These are phyloP conservation scores for Claviceps arundinis DNA, from an alignment of 2,329 filamentous ascomycete genomes.

Conservation along the genomic window DNA sequence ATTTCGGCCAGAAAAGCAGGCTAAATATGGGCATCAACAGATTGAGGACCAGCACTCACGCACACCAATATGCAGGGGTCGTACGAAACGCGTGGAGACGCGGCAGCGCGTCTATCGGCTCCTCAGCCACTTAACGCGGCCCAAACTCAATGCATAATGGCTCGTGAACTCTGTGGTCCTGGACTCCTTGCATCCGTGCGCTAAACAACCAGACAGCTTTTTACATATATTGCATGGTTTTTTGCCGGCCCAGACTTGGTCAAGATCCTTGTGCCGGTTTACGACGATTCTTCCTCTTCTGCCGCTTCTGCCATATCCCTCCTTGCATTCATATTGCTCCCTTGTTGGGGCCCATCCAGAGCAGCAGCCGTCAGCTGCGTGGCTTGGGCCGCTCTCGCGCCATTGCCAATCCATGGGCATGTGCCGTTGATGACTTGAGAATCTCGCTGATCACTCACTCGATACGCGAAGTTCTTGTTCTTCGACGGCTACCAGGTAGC, in stretches of 20 bases:
- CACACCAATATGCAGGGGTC: background rate
- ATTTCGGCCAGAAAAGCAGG: background rate
- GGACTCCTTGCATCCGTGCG: background rate
- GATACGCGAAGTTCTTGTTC: background rate
- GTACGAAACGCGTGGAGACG: slow-evolving; percentile 6
- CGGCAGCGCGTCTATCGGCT: slow-evolving; percentile 3
- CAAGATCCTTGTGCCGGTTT: background rate
- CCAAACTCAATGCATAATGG: background rate
- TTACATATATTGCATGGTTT: background rate
- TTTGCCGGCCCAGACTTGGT: background rate
- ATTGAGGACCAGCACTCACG: background rate
- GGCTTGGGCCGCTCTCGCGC: slow-evolving; percentile 5
- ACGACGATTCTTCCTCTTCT: background rate
- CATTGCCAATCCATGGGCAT: slow-evolving; percentile 7
- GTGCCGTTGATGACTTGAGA: slow-evolving; percentile 2
- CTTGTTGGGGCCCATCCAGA: background rate
- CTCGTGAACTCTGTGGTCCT: background rate
- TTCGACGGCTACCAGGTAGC: background rate
- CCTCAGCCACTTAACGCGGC: background rate
- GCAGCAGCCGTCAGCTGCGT: slow-evolving; percentile 2
- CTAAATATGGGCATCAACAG: background rate
- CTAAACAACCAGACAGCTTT: background rate
- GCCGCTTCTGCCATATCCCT: background rate
- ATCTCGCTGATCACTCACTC: background rate
- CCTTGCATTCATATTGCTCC: background rate